A percentile compares a stretch with the other conserved stretches of the same genome.
phyloP scores from a whole-genome alignment of 768 basidiomycete species.

The Suillus decipiens region DNA sequence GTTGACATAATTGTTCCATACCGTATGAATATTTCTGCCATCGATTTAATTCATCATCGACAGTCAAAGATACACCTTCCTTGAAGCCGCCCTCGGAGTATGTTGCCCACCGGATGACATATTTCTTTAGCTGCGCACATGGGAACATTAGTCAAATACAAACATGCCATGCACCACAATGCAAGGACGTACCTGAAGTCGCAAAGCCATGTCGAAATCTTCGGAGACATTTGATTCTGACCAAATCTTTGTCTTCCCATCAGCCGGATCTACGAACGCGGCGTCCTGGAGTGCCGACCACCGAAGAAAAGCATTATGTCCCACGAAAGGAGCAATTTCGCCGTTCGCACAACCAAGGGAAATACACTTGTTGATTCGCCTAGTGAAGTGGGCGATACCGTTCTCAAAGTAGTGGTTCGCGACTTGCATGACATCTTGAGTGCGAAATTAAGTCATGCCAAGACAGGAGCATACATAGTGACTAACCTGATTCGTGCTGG shows the following conservation, averaged over 20 bases:
- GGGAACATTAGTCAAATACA: constrained; percentile 3
- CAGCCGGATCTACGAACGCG: constrained; percentile 63
- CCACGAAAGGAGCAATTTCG: constrained; percentile 70
- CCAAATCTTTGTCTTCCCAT: constrained; percentile 75
- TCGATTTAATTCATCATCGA: constrained; percentile 81
- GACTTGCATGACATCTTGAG: constrained; percentile 78
- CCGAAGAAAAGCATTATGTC: constrained; percentile 81
- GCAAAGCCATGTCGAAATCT: constrained; percentile 80
- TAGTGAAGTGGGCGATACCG: constrained; percentile 82
- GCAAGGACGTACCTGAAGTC: constrained; percentile 43
- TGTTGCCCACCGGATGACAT: constrained; percentile 51
- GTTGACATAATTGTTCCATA: constrained; percentile 41
- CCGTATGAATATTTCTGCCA: constrained; percentile 86
- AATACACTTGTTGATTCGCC: constrained; percentile 76
- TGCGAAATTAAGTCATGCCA: constrained; percentile 1
- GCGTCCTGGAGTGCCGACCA: constrained; percentile 87
- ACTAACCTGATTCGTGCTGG: constrained; percentile 73
- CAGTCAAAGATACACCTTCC: constrained; percentile 83
- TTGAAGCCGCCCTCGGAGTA: constrained; percentile 83
- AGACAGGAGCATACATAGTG: constrained; percentile 7
- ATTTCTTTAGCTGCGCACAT: constrained; percentile 4
- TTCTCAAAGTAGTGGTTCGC: constrained; percentile 86
- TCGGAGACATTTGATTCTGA: constrained; percentile 83
- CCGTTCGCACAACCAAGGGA: constrained; percentile 75
- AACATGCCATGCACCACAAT: constrained; percentile 41